Percentiles rank a stretch among this genome's conserved stretches.
Evolutionary conservation across 768 basidiomycete genomes (phyloP).

Genomic region (Boletus reticulatus): DNA sequence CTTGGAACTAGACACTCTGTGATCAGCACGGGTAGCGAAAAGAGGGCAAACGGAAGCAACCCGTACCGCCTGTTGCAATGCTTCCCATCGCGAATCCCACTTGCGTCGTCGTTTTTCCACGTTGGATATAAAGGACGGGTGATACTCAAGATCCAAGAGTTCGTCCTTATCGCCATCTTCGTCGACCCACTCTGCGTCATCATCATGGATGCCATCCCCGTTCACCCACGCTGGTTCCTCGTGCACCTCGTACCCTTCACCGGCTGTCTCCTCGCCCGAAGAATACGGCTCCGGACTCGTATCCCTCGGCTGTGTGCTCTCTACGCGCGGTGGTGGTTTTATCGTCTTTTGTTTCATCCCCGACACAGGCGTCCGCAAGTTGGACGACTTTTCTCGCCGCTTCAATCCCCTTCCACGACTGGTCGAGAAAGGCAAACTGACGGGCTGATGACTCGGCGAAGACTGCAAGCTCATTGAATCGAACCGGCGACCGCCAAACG

Average conservation of each 20-base stretch:
- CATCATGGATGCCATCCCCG: slow-evolving; percentile 22
- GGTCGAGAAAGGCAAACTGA: slow-evolving; percentile 47
- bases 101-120: slow-evolving; percentile 64
- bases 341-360: slow-evolving; percentile 32
- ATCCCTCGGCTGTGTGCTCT: slow-evolving; percentile 80
- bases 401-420: slow-evolving; percentile 45
- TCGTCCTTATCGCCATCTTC: slow-evolving; percentile 73
- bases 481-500: slow-evolving; percentile 43
- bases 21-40: slow-evolving; percentile 1
- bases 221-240: slow-evolving; percentile 41
- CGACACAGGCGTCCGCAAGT: slow-evolving; percentile 28
- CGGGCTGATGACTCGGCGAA: slow-evolving; percentile 33
- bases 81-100: slow-evolving; percentile 79
- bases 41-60: background rate
- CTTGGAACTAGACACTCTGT: slow-evolving; percentile 56
- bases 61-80: slow-evolving; percentile 66
- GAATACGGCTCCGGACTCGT: slow-evolving; percentile 77
- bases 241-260: slow-evolving; percentile 48
- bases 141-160: slow-evolving; percentile 71
- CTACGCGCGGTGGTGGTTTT: slow-evolving; percentile 73
- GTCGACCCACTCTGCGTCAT: slow-evolving; percentile 66
- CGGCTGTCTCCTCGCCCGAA: slow-evolving; percentile 77
- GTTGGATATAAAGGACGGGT: slow-evolving; percentile 66
- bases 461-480: slow-evolving; percentile 57
- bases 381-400: slow-evolving; percentile 40